Evolutionary conservation across 805 yeast species (phyloP).

Genomic region (Kazachstania psychrophila): DNA sequence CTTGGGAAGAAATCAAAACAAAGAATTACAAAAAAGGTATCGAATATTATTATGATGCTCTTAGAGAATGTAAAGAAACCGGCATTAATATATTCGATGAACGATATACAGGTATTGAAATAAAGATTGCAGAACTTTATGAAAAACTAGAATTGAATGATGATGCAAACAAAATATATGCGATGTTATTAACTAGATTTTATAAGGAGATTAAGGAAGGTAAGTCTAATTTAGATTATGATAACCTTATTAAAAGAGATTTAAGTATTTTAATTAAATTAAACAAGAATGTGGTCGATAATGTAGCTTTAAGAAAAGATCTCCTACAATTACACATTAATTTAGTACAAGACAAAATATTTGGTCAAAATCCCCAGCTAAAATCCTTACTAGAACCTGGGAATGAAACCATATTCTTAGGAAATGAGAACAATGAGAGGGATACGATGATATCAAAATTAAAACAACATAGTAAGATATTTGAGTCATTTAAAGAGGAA

Average conservation of each 20-base stretch:
- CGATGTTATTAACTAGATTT: slow-evolving; percentile 50
- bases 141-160: slow-evolving; percentile 52
- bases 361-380: slow-evolving; percentile 20
- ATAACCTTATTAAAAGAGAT: slow-evolving; percentile 52
- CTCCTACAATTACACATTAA: slow-evolving; percentile 49
- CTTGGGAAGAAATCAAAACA: slow-evolving; percentile 71
- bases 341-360: slow-evolving; percentile 47
- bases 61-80: slow-evolving; percentile 48
- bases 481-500: slow-evolving; percentile 65
- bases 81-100: slow-evolving; percentile 48
- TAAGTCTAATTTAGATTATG: not conserved
- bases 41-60: slow-evolving; percentile 61
- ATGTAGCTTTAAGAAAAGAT: slow-evolving; percentile 38
- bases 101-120: slow-evolving; percentile 80
- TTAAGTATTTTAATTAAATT: slow-evolving; percentile 51
- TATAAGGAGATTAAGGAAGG: slow-evolving; percentile 29
- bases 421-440: slow-evolving; percentile 6
- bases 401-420: slow-evolving; percentile 1
- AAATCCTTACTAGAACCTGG: slow-evolving; percentile 16
- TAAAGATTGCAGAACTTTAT: slow-evolving; percentile 77
- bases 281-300: slow-evolving; percentile 31
- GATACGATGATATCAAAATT: not conserved
- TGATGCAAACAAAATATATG: slow-evolving; percentile 57
- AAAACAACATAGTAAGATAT: slow-evolving; percentile 35
- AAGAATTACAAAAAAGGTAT: slow-evolving; percentile 50